Evolutionary conservation across 495 filamentous ascomycete species (phyloP).

Genomic region (Saxophila tyrrhenica): DNA sequence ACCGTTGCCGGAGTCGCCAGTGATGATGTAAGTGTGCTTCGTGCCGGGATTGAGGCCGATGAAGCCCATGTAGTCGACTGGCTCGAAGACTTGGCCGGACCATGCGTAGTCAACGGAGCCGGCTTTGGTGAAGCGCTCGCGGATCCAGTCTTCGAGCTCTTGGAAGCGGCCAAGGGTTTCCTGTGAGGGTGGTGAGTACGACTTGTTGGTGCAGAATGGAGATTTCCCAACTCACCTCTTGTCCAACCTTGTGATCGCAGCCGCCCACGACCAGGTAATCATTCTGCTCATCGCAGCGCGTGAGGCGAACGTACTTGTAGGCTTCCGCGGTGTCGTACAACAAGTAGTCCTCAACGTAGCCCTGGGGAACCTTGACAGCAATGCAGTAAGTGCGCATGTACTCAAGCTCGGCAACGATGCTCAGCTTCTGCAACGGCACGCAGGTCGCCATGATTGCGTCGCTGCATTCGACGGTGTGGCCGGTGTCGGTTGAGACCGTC

Average conservation of each 20-base stretch:
- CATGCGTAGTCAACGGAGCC: constrained; percentile 41
- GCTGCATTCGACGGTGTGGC: constrained; percentile 37
- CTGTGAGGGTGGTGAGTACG: background rate
- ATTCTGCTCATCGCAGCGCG: constrained; percentile 38
- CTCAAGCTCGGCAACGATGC: constrained; percentile 38
- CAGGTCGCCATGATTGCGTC: constrained; percentile 44
- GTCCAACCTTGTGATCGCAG: constrained; percentile 50
- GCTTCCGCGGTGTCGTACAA: constrained; percentile 44
- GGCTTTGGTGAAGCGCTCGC: constrained; percentile 41
- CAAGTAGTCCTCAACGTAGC: constrained; percentile 39
- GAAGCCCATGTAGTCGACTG: constrained; percentile 43
- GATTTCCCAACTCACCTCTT: too few relatives aligned
- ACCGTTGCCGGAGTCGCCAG: constrained; percentile 49
- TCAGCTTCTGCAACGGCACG: constrained; percentile 45
- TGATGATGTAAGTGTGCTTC: constrained; percentile 41
- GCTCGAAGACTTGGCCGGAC: constrained; percentile 49
- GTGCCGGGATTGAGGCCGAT: constrained; percentile 46
- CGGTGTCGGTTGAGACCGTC: constrained; percentile 34
- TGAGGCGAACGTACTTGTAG: constrained; percentile 45
- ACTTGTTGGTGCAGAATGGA: background rate
- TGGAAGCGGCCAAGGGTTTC: constrained; percentile 2
- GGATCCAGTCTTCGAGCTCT: constrained; percentile 31
- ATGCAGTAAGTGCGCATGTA: constrained; percentile 48
- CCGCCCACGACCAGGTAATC: constrained; percentile 50
- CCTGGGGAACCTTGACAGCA: constrained; percentile 42